Evolutionary conservation across 495 filamentous ascomycete genomes (phyloP).

Genomic region (Penicilliopsis zonata): DNA sequence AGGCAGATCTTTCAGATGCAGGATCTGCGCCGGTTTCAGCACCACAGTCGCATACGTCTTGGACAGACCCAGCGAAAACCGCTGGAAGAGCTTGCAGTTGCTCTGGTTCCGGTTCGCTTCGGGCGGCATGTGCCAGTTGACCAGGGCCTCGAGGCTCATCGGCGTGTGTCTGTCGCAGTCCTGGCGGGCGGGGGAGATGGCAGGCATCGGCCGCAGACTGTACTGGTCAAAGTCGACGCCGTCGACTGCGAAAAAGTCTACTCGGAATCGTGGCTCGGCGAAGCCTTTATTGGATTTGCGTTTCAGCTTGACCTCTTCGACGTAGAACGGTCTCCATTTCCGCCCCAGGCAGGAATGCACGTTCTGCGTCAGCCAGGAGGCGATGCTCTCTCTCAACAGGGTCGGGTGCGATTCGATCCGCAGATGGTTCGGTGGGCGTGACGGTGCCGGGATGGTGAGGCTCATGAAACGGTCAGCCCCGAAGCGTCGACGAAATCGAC

Average conservation of each 20-base stretch:
- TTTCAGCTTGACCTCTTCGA: conserved; percentile 29
- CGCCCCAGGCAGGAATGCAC: conserved; percentile 30
- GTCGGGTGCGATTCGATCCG: conserved; percentile 10
- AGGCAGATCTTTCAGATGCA: conserved; percentile 15
- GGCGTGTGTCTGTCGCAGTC: conserved; percentile 16
- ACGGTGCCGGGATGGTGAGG: conserved; percentile 25
- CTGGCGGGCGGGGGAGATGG: conserved; percentile 11
- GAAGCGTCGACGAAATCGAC: conserved; percentile 36
- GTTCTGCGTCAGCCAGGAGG: conserved; percentile 29
- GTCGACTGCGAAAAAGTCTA: conserved; percentile 43
- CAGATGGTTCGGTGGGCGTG: conserved; percentile 24
- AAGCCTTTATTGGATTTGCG: conserved; percentile 11
- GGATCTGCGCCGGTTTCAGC: conserved; percentile 31
- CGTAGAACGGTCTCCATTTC: conserved; percentile 35
- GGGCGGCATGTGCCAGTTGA: conserved; percentile 39
- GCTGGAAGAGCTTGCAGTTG: conserved; percentile 41
- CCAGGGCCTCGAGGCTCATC: conserved; percentile 29
- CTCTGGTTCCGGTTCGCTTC: conserved; percentile 26
- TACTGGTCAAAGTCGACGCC: conserved; percentile 28
- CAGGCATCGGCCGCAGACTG: background rate
- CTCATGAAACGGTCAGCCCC: conserved; percentile 36
- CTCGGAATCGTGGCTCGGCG: conserved; percentile 19
- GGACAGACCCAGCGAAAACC: conserved; percentile 28
- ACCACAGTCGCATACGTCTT: conserved; percentile 37
- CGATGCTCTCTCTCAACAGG: conserved; percentile 21